phyloP scores from a whole-genome alignment of 345 rosid genomes.

The Psidium guajava region DNA sequence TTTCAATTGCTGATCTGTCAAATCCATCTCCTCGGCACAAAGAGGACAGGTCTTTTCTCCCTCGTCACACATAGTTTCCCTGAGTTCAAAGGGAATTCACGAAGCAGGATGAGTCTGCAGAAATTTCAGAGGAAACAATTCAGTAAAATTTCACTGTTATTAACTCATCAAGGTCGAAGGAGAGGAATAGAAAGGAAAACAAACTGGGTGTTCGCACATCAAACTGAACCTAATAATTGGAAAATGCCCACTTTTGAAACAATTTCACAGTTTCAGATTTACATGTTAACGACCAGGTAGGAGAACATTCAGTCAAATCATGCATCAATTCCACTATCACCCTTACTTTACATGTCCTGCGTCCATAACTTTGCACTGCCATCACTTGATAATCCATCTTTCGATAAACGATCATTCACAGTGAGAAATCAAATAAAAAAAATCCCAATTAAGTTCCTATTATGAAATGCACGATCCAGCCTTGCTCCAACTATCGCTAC shows the following conservation, averaged over 20 bases:
- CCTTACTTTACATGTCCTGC: background rate
- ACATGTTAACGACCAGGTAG: background rate
- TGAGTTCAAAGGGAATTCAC: background rate
- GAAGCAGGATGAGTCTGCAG: background rate
- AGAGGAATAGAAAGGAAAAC: background rate
- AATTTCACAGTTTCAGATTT: background rate
- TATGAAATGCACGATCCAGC: background rate
- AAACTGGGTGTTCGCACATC: background rate
- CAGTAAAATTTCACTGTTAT: background rate
- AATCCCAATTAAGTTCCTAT: background rate
- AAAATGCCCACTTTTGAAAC: background rate
- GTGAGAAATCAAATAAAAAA: background rate
- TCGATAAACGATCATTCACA: background rate
- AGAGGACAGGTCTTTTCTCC: slow-evolving; percentile 86
- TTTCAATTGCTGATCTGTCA: slow-evolving; percentile 88
- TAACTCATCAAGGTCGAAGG: background rate
- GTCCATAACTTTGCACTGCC: background rate
- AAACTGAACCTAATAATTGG: background rate
- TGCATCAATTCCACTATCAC: background rate
- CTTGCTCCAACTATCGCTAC: background rate
- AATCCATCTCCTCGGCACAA: slow-evolving; percentile 89
- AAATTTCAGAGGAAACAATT: background rate
- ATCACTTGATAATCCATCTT: background rate
- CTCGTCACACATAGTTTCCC: slow-evolving; percentile 57
- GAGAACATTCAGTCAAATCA: background rate